These are phyloP conservation scores for Rhodocollybia butyracea DNA, from an alignment of 768 basidiomycete genomes.

Conservation along the genomic window DNA sequence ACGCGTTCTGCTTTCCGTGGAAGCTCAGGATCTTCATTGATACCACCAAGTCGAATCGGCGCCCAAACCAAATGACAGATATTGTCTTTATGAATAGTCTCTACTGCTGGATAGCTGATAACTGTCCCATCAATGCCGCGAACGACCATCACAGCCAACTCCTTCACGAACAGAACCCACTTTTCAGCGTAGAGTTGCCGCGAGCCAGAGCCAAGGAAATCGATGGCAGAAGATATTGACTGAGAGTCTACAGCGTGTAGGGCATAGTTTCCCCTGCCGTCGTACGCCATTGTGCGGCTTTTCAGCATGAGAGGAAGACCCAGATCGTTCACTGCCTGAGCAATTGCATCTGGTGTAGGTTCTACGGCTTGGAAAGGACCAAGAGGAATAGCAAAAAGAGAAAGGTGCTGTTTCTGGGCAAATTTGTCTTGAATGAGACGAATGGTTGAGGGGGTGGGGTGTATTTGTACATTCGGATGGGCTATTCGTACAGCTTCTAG, in stretches of 20 bases:
- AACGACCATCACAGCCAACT: conserved; percentile 97
- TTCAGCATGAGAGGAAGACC: conserved; percentile 96
- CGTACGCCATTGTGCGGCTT: conserved; percentile 92
- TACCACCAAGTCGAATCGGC: conserved; percentile 59
- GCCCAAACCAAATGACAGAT: conserved; percentile 93
- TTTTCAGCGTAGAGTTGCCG: conserved; percentile 90
- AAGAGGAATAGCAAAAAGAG: conserved; percentile 52
- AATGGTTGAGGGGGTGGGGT: conserved; percentile 82
- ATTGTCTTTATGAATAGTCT: conserved; percentile 92
- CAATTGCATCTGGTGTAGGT: conserved; percentile 46
- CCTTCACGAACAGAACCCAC: conserved; percentile 85
- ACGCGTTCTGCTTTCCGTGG: conserved; percentile 58
- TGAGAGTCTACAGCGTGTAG: conserved; percentile 53
- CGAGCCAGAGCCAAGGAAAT: conserved; percentile 52
- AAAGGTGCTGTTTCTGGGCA: conserved; percentile 74
- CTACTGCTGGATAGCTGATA: conserved; percentile 84
- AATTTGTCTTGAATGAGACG: conserved; percentile 86
- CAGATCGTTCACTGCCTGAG: conserved; percentile 49
- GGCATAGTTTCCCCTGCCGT: conserved; percentile 91
- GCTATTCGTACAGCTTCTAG: conserved; percentile 57
- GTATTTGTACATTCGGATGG: conserved; percentile 42
- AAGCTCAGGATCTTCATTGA: conserved; percentile 32
- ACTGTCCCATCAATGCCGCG: conserved; percentile 72
- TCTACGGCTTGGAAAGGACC: conserved; percentile 63
- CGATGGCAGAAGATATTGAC: not conserved